These are phyloP conservation scores for Ricinus communis DNA, from an alignment of 345 rosid species.

Conservation along the genomic window DNA sequence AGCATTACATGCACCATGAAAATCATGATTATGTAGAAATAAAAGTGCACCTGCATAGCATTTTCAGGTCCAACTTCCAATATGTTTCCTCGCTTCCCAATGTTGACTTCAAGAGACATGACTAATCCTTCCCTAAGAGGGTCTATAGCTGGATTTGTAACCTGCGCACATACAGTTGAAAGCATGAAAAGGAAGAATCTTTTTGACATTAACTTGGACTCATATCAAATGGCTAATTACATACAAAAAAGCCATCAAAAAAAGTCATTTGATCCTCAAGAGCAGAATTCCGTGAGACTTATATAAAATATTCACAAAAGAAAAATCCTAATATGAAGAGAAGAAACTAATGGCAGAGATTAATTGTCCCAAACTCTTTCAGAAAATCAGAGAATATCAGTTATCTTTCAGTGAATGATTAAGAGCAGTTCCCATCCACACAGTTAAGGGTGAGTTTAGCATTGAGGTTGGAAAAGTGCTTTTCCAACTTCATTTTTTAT, in stretches of 20 bases:
- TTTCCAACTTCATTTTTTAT: too few relatives aligned
- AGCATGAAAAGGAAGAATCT: conserved; percentile 7
- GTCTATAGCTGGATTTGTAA: conserved; percentile 98
- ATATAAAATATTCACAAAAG: not conserved
- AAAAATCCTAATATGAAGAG: not conserved
- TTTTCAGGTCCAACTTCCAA: conserved; percentile 94
- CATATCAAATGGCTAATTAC: not conserved
- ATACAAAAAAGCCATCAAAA: not conserved
- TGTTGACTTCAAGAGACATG: conserved; percentile 95
- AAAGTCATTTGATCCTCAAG: not conserved
- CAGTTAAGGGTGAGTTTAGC: too few relatives aligned
- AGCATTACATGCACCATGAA: conserved; percentile 10
- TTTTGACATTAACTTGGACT: not conserved
- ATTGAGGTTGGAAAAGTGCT: too few relatives aligned
- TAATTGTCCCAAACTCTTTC: not conserved
- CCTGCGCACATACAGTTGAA: conserved; percentile 43
- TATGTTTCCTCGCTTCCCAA: conserved; percentile 92
- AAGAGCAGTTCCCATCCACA: not conserved
- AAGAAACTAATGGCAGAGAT: not conserved
- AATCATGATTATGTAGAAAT: conserved; percentile 1
- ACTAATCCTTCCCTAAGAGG: conserved; percentile 97
- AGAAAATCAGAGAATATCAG: not conserved
- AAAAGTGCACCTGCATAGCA: conserved; percentile 72
- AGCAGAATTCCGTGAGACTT: not conserved
- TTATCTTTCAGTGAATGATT: not conserved